Evolutionary conservation across 2,329 filamentous ascomycete species (phyloP).

Genomic region (Huntiella abstrusa): DNA sequence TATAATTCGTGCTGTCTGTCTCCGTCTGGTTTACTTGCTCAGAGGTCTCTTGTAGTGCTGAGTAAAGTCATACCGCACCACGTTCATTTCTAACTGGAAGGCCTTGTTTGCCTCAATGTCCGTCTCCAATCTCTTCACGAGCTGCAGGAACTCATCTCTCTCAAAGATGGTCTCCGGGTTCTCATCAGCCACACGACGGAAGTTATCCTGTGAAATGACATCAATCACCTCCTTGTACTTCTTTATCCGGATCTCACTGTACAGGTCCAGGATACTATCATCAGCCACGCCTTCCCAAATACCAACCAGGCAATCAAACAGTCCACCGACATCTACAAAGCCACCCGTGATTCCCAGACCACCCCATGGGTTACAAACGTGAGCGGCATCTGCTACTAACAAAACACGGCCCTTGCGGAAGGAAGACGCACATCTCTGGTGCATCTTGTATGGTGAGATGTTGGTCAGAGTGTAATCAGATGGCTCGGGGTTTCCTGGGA

Average conservation of each 20-base stretch:
- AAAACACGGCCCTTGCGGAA: slow-evolving; percentile 39
- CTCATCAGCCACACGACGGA: slow-evolving; percentile 24
- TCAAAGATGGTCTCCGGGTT: slow-evolving; percentile 20
- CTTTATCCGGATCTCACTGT: slow-evolving; percentile 26
- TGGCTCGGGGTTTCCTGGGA: slow-evolving; percentile 40
- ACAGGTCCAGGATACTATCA: slow-evolving; percentile 25
- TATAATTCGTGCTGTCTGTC: no score
- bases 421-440: slow-evolving; percentile 37
- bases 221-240: slow-evolving; percentile 27
- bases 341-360: slow-evolving; percentile 45
- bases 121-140: slow-evolving; percentile 19
- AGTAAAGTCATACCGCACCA: slow-evolving; percentile 25
- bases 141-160: slow-evolving; percentile 23
- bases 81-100: slow-evolving; percentile 20
- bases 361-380: slow-evolving; percentile 35
- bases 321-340: slow-evolving; percentile 38
- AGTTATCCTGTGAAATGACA: slow-evolving; percentile 25
- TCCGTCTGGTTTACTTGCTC: not conserved
- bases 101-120: slow-evolving; percentile 18
- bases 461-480: slow-evolving; percentile 36
- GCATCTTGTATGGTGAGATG: slow-evolving; percentile 41
- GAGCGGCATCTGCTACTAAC: slow-evolving; percentile 42
- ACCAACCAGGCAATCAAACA: slow-evolving; percentile 37
- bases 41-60: slow-evolving; percentile 21
- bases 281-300: slow-evolving; percentile 26